phyloP scores from a whole-genome alignment of 495 filamentous ascomycete species.

The Talaromyces proteolyticus region DNA sequence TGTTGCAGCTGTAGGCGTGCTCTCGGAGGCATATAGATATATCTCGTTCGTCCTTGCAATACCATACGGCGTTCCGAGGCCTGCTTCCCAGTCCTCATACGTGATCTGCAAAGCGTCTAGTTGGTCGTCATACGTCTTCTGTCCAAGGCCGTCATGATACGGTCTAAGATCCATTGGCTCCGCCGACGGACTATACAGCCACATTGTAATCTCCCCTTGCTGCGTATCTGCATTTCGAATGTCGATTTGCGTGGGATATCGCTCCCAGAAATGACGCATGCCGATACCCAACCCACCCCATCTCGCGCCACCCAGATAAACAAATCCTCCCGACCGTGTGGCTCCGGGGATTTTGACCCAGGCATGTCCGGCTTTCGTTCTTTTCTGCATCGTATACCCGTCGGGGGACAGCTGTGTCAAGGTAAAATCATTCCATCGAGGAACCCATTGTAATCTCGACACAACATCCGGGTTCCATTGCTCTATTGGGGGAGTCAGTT shows the following conservation, averaged over 20 bases:
- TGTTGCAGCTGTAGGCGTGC: constrained; percentile 27
- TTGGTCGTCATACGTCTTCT: constrained; percentile 40
- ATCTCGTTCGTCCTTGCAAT: constrained; percentile 42
- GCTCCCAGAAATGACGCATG: constrained; percentile 45
- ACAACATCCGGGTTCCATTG: constrained; percentile 31
- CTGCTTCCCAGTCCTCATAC: constrained; percentile 46
- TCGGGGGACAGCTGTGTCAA: constrained; percentile 41
- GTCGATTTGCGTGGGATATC: constrained; percentile 42
- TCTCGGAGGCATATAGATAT: constrained; percentile 31
- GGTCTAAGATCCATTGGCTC: constrained; percentile 40
- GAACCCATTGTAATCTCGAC: constrained; percentile 34
- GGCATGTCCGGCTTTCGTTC: constrained; percentile 37
- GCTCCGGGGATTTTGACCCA: constrained; percentile 47
- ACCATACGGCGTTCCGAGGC: constrained; percentile 39
- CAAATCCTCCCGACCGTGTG: constrained; percentile 34
- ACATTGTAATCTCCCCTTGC: constrained; percentile 33
- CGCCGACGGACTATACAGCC: constrained; percentile 43
- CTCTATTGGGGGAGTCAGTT: constrained; percentile 16
- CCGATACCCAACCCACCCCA: constrained; percentile 40
- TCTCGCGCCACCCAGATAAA: constrained; percentile 39
- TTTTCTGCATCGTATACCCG: constrained; percentile 44
- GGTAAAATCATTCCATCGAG: constrained; percentile 40
- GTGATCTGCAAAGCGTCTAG: constrained; percentile 47
- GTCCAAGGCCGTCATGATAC: constrained; percentile 42
- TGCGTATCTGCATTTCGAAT: constrained; percentile 29